Base-by-base conservation (phyloP, 225 moss, liverwort and hornwort genomes). In the Bryum argenteum region DNA sequence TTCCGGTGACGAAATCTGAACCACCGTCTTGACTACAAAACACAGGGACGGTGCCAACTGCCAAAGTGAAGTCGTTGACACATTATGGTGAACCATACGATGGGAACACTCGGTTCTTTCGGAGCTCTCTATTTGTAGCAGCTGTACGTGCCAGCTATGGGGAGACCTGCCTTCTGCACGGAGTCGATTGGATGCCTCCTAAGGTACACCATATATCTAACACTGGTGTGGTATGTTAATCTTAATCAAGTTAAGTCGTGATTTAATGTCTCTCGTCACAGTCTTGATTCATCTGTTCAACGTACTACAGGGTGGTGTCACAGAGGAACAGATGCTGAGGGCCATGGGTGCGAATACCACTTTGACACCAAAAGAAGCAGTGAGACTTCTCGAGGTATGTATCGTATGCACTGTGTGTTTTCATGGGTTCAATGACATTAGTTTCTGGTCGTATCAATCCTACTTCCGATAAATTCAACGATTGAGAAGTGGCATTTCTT, bases 61-160 rank as follows among this genome's bases (percentile, higher is more conserved):
- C 91, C 33, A 83, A 94, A 83, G 94, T 94, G 64, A 86, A 75
- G 62, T 91, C 94, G 0, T 66, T 94, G 58, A 94, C 94, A 54
- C 94, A 94, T 80, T 94, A 91, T 69, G 91, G 94, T 18, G 91
- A 94, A 70, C 94, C 91, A 21, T 94, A 91, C 61, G 94, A 94
- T 81, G 94, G 94, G 54, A 94, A 94, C 54, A 94, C 88, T 48
- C 91, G 91, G 0, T 94, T 94, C 78, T 94, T 94, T 54, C 94
- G 94, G 54, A 85, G 86, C 71, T 85, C 94, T 66, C 89, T 94
- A 19, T 94, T 94, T 77, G 94, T 91, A 47, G 94, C 94, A 18
- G 94, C 94, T 66, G 90, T 94, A 24, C 88, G 94, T 61, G 94
- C 94, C 41, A 89, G 94, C 77, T 94, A 90, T 81, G 94, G 88